These are phyloP conservation scores for Nannochloropsis oceanica DNA, from an alignment of 108 stramenopile genomes.

Conservation along the genomic window DNA sequence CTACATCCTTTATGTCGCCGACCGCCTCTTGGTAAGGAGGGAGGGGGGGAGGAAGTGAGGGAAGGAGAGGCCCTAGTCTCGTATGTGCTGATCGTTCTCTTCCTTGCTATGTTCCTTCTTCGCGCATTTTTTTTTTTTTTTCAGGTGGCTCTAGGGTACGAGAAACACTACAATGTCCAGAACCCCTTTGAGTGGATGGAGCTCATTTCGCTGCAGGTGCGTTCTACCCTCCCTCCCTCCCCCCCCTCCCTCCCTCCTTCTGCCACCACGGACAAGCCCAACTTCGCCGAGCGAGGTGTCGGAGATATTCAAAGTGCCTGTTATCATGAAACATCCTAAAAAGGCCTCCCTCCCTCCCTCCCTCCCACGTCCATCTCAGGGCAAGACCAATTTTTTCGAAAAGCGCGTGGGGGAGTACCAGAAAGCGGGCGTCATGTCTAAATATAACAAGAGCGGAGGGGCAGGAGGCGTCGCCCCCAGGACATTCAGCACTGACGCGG, in stretches of 20 bases:
- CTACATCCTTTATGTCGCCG: constrained; percentile 81
- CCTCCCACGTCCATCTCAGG: background rate
- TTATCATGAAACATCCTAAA: no score
- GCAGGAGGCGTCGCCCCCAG: background rate
- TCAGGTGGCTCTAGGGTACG: background rate
- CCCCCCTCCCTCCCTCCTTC: background rate
- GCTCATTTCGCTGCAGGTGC: background rate
- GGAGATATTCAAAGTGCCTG: no score
- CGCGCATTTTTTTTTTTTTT: background rate
- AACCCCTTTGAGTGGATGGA: constrained; percentile 23
- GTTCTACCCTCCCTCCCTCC: background rate
- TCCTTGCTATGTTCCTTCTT: no score
- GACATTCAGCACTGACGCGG: background rate
- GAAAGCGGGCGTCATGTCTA: background rate
- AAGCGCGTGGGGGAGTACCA: constrained; percentile 7
- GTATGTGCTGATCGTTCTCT: no score
- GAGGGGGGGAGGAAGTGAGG: background rate
- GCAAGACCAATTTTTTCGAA: constrained; percentile 17
- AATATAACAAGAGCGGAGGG: background rate
- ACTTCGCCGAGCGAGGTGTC: no score
- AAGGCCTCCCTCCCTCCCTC: background rate
- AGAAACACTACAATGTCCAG: background rate
- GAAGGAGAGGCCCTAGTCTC: background rate
- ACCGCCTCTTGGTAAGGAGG: constrained; percentile 38
- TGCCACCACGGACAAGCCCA: no score